These are phyloP conservation scores for Pleurozium schreberi DNA, from an alignment of 225 moss, liverwort and hornwort species.

Conservation along the genomic window DNA sequence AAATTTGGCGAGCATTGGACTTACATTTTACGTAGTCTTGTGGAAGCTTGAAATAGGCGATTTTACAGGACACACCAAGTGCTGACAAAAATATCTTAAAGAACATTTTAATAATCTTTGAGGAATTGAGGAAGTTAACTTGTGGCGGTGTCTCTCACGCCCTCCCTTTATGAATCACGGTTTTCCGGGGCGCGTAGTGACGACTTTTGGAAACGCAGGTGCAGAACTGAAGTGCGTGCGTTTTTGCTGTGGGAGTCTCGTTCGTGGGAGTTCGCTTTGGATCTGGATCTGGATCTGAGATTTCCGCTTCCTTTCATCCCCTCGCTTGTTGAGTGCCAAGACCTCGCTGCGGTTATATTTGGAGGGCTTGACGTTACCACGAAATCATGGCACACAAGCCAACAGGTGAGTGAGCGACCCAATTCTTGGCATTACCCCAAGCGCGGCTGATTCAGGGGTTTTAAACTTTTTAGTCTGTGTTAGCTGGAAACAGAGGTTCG, in stretches of 20 bases:
- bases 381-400: conserved; percentile 8
- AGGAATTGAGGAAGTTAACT: background rate
- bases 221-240: background rate
- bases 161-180: background rate
- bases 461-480: background rate
- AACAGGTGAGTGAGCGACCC: background rate
- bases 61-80: background rate
- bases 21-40: background rate
- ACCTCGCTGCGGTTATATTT: background rate
- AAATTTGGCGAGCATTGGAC: background rate
- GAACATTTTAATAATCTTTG: background rate
- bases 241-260: background rate
- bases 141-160: background rate
- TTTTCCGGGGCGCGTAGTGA: background rate
- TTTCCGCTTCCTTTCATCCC: background rate
- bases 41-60: background rate
- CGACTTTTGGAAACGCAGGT: background rate
- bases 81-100: background rate
- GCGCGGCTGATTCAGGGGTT: background rate
- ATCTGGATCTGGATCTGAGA: conserved; percentile 6
- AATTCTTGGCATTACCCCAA: background rate
- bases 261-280: background rate
- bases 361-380: background rate
- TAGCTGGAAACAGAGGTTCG: background rate
- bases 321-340: background rate